Base-by-base conservation (phyloP, 1,284 basidiomycete species). In the Leccinum griseonigrum region DNA sequence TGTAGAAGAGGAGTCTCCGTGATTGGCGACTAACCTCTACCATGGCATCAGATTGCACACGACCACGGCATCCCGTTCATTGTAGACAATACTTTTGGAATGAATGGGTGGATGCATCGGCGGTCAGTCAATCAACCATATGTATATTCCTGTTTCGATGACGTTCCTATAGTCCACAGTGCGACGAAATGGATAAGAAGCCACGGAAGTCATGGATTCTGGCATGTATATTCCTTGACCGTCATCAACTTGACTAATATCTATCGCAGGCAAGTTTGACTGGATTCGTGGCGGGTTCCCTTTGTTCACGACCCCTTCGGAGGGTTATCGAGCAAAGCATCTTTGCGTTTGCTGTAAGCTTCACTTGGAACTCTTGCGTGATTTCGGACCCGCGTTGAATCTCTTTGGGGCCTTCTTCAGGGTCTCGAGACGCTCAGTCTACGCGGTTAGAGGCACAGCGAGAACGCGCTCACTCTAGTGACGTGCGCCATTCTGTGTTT, bases 181-280 rank as follows among this genome's bases (percentile, higher is more conserved):
- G 92, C 92, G 1, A 95, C 93, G 4, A 95, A 96, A 74, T 95
- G 94, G 94, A 94, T 95, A 57, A 90, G 92, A 32, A 92, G 93
- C 0, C 94, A 94, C 73, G 93, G 94, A 61, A 95, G 80, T 96
- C 64, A 74, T 95, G 58, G 93, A 94, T 73, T 83, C 85, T 28
- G 92, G 85, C 81, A 64, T 59, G 26, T 59, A 95, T 59, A 92
- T 94, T 56, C 26, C 59, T 95, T 59, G 93, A 94, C 73, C 1
- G 11, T 9, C n/a, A 6, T 14, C 1, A 28, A 14, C 11, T 1
- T 51, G 14, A 29, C 14, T 26, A 3, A 53, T 31, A 29, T 83
- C 85, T 28, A 92, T 85, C 81, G 64, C 60, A 85, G 87, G 93
- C 59, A 94, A 91, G 68, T 95, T 95, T 69, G 87, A 95, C 80